Evolutionary conservation across 2,329 filamentous ascomycete genomes (phyloP).

Genomic region (Aaosphaeria pasadenensis): DNA sequence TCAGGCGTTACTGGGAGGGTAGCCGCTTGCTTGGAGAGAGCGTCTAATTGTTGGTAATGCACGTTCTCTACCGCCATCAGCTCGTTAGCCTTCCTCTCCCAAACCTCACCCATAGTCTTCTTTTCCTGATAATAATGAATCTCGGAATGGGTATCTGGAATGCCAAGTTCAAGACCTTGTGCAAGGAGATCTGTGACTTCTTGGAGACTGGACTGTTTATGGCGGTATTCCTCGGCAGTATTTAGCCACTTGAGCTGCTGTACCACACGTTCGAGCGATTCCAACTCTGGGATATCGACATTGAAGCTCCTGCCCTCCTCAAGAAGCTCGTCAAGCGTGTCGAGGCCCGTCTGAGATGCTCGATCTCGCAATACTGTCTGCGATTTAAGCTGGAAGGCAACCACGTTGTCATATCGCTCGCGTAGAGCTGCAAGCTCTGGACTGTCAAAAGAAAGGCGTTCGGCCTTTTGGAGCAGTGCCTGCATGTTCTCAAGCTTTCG

Average conservation of each 20-base stretch:
- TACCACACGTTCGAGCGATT: conserved; percentile 73
- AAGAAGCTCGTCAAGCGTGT: conserved; percentile 85
- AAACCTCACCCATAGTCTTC: conserved; percentile 72
- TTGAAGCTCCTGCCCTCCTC: conserved; percentile 87
- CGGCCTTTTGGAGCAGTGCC: conserved; percentile 77
- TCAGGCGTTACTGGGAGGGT: conserved; percentile 77
- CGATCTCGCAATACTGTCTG: conserved; percentile 64
- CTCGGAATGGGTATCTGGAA: conserved; percentile 77
- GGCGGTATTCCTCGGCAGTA: conserved; percentile 64
- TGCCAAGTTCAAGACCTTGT: conserved; percentile 72
- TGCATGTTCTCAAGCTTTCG: conserved; percentile 87
- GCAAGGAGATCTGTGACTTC: conserved; percentile 78
- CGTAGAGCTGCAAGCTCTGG: conserved; percentile 82
- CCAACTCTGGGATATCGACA: conserved; percentile 85
- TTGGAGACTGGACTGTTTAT: conserved; percentile 66
- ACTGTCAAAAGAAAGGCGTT: conserved; percentile 88
- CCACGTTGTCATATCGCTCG: conserved; percentile 81
- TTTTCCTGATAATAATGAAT: conserved; percentile 74
- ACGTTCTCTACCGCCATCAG: conserved; percentile 88
- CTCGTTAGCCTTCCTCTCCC: conserved; percentile 91
- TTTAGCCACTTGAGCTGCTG: conserved; percentile 89
- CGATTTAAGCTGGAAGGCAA: conserved; percentile 77
- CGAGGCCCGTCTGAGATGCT: conserved; percentile 49
- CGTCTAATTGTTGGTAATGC: conserved; percentile 92
- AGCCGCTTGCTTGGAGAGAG: conserved; percentile 78